Percentiles rank a stretch among this genome's conserved stretches.
phyloP scores from a whole-genome alignment of 2,329 filamentous ascomycete genomes.

The Fusarium sp. region DNA sequence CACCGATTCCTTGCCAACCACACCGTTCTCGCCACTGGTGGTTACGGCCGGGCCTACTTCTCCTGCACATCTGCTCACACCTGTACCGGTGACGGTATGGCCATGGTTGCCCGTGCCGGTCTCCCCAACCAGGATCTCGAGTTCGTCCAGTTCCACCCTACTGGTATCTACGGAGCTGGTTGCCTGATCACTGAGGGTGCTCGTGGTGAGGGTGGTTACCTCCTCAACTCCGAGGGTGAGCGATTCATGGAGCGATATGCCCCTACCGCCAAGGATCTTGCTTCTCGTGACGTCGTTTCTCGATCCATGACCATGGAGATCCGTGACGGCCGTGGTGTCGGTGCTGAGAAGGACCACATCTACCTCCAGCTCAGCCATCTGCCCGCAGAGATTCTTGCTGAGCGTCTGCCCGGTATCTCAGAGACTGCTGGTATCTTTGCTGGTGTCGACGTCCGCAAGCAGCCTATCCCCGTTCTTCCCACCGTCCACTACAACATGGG shows the following conservation, averaged over 20 bases:
- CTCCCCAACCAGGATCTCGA: constrained; percentile 99
- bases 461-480: constrained; percentile 95
- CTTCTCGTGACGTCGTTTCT: constrained; percentile 94
- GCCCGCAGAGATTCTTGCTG: constrained; percentile 90
- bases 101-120: constrained; percentile 98
- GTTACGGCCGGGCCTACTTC: constrained; percentile 98
- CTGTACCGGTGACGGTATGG: constrained; percentile 99
- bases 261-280: constrained; percentile 97
- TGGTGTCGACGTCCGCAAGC: constrained; percentile 96
- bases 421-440: constrained; percentile 98
- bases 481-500: constrained; percentile 99
- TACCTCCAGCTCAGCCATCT: constrained; percentile 98
- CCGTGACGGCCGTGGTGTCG: constrained; percentile 96
- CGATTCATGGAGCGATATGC: constrained; percentile 99
- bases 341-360: constrained; percentile 97
- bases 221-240: constrained; percentile 97
- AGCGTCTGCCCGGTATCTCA: constrained; percentile 97
- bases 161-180: constrained; percentile 98
- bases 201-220: constrained; percentile 97
- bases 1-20: constrained; percentile 97
- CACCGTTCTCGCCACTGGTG: constrained; percentile 96
- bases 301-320: constrained; percentile 99
- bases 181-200: constrained; percentile 98
- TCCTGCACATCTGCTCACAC: constrained; percentile 98
- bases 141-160: constrained; percentile 99